Evolutionary conservation across 1,284 basidiomycete species (phyloP).

Genomic region (Peniophora sp.): DNA sequence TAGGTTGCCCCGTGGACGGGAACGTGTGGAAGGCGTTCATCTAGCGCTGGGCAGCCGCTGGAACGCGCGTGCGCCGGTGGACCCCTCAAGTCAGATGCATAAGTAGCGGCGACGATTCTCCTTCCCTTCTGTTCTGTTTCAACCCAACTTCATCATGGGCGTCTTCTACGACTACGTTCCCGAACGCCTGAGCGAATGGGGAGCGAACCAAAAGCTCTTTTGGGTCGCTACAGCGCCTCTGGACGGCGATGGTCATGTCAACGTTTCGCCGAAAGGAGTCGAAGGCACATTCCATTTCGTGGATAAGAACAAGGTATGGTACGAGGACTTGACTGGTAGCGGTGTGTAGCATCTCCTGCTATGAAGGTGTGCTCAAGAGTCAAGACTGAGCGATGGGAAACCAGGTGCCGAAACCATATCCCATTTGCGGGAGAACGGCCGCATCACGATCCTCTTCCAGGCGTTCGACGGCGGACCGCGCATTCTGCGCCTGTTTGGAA

Average conservation of each 20-base stretch:
- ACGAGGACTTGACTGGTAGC: conserved; percentile 48
- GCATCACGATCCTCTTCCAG: conserved; percentile 48
- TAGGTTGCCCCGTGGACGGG: too few relatives aligned
- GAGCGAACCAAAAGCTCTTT: conserved; percentile 42
- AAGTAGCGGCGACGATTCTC: too few relatives aligned
- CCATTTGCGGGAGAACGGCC: conserved; percentile 48
- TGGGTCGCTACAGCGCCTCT: conserved; percentile 53
- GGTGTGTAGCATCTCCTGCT: conserved; percentile 27
- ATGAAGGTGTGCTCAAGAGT: too few relatives aligned
- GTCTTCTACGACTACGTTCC: conserved; percentile 37
- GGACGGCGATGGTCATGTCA: conserved; percentile 38
- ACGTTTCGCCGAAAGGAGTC: conserved; percentile 47
- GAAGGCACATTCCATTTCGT: conserved; percentile 39
- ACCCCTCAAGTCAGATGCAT: too few relatives aligned
- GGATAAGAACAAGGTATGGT: conserved; percentile 40
- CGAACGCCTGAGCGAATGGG: conserved; percentile 35
- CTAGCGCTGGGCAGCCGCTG: too few relatives aligned
- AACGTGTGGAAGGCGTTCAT: too few relatives aligned
- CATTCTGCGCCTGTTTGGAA: conserved; percentile 44
- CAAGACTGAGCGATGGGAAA: not conserved
- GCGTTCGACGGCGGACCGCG: conserved; percentile 48
- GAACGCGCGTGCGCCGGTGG: too few relatives aligned
- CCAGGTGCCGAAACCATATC: conserved; percentile 47
- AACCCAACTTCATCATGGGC: too few relatives aligned
- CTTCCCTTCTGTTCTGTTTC: too few relatives aligned